Conservation (phyloP, 345 rosid species). For the Dipteronia dyeriana region DNA sequence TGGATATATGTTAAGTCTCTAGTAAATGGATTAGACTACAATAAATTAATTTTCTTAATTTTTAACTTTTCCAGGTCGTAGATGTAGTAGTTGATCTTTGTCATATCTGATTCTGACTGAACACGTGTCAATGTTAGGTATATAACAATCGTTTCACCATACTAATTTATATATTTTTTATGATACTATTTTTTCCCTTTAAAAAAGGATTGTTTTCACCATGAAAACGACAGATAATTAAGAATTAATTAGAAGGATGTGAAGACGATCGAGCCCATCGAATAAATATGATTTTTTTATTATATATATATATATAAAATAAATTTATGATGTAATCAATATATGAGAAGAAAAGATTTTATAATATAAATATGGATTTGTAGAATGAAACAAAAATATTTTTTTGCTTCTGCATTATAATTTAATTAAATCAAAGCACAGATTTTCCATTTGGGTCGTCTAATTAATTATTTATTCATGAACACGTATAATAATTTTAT, state of each 20-base stretch:
- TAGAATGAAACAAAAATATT: neutral
- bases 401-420: neutral
- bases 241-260: neutral
- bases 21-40: no score
- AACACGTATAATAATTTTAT: no score
- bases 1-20: neutral
- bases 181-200: no score
- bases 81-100: no score
- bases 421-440: slow-evolving; percentile 12
- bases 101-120: no score
- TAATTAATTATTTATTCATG: no score
- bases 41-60: no score
- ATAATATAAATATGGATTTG: slow-evolving; percentile 1
- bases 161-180: no score
- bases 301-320: no score
- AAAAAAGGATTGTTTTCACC: neutral
- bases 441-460: neutral
- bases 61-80: no score
- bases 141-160: no score
- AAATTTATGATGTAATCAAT: neutral
- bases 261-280: neutral
- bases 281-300: neutral
- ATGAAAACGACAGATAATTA: neutral
- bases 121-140: no score
- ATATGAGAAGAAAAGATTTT: neutral